Base-by-base conservation (phyloP, 164 flowering plant genomes). In the Chimonanthus praecox region DNA sequence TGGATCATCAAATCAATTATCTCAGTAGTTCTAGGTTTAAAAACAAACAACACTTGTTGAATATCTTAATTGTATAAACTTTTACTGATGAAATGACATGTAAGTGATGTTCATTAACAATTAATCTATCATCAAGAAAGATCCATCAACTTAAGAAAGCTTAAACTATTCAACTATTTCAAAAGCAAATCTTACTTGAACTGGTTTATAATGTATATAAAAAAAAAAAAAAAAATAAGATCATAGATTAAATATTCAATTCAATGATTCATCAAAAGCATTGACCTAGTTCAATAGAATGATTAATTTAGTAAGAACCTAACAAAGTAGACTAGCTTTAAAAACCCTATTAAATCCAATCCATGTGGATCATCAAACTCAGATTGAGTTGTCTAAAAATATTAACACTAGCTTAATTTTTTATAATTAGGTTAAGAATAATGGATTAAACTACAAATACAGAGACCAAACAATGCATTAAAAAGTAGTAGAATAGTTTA, bases 261-360 rank as follows among this genome's bases (percentile, higher is more conserved):
- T 73, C 73, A 73, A 73, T 73, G 69, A 66, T 64, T 69, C 72
- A 73, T 77, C 73, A 73, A 73, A 73, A 70, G 65, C 79, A 77
- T 77, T 77, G 79, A 77, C 75, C 75, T 73, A 54, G 48, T 46
- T 73, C 54, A 69, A 3, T 77, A 72, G 9, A 63, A 45, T 72
- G 49, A 16, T 51, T 77, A 63, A 16, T 73, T 72, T 73, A 68
- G 48, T 44, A 64, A 54, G 74, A 64, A 72, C 72, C 72, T 68
- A 77, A 50, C 54, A 68, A 6, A 72, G 69, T 73, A 73, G 58
- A 69, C 58, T 13, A 6, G n/a, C 6, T 65, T 54, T 13, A 16
- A 18, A 69, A 6, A 18, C 15, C 48, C 46, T 64, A 33, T 3
- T 54, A n/a, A 51, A 70, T 64, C 70, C 73, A 64, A 11, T 71